Percentiles rank a stretch among this genome's conserved stretches.
Conservation (phyloP, 495 filamentous ascomycete species). For the Choiromyces venosus region DNA sequence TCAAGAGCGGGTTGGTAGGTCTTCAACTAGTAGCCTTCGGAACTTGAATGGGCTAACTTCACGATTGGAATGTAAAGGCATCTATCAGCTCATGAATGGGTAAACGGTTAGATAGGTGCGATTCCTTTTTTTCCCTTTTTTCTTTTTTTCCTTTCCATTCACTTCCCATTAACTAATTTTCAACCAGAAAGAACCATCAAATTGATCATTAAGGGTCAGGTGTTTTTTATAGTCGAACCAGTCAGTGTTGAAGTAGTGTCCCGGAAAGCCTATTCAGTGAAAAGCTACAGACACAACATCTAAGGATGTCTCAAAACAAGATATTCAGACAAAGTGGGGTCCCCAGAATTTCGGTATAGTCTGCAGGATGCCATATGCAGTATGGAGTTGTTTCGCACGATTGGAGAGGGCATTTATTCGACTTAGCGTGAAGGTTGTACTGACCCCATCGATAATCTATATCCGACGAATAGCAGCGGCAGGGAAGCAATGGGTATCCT, state of each 20-base stretch:
- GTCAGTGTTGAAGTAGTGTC: neutral
- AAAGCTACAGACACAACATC: conserved; percentile 9
- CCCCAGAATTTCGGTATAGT: conserved; percentile 32
- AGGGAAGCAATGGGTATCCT: conserved; percentile 22
- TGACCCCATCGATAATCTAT: conserved; percentile 23
- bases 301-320: conserved; percentile 34
- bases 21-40: neutral
- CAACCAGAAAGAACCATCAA: neutral
- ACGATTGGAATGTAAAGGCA: neutral
- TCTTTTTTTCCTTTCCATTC: neutral
- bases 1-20: conserved; percentile 35
- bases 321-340: conserved; percentile 37
- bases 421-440: neutral
- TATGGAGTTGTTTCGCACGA: conserved; percentile 14
- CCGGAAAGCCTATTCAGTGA: neutral
- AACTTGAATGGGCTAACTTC: neutral
- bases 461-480: conserved; percentile 28
- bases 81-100: neutral
- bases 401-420: neutral
- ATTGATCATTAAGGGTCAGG: neutral
- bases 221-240: neutral
- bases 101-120: neutral
- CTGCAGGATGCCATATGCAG: conserved; percentile 30
- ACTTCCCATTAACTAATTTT: neutral
- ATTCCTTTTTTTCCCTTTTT: neutral